Conservation (phyloP, 176 grass and related monocot species). For the Stipa capillata region DNA sequence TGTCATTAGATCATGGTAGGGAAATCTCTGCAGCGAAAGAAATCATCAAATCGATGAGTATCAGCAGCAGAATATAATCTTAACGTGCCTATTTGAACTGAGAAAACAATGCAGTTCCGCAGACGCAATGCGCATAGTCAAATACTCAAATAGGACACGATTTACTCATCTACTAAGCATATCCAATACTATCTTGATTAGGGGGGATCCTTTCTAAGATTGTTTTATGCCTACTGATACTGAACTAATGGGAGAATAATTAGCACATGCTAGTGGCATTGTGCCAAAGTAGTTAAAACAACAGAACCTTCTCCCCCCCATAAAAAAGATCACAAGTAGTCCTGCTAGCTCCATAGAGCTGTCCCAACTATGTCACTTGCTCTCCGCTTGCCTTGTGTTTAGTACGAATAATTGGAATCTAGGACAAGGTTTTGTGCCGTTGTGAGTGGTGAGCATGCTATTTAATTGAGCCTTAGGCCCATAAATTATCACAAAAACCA, state of each 20-base stretch:
- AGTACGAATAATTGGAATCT: conserved; percentile 16
- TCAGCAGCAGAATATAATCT: neutral
- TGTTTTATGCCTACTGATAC: neutral
- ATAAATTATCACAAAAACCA: neutral
- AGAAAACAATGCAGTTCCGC: neutral
- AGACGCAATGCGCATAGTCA: too few species aligned
- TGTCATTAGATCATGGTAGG: conserved; percentile 4
- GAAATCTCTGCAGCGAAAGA: neutral
- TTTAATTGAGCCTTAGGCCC: neutral
- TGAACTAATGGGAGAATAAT: neutral
- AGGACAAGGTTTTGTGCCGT: conserved; percentile 16
- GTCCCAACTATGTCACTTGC: neutral
- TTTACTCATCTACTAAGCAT: neutral
- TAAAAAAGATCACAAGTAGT: neutral
- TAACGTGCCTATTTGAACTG: neutral
- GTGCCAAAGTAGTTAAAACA: too few species aligned
- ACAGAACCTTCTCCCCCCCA: conserved; percentile 9
- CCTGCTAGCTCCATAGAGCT: neutral
- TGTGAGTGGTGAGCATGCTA: conserved; percentile 8
- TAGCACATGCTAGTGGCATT: neutral
- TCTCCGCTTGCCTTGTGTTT: neutral
- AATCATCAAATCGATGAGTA: neutral
- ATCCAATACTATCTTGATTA: neutral
- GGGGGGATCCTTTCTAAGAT: too few species aligned
- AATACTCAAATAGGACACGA: neutral